Conservation (phyloP, 192 early-diverging fungal species). For the Mortierella hygrophila region DNA sequence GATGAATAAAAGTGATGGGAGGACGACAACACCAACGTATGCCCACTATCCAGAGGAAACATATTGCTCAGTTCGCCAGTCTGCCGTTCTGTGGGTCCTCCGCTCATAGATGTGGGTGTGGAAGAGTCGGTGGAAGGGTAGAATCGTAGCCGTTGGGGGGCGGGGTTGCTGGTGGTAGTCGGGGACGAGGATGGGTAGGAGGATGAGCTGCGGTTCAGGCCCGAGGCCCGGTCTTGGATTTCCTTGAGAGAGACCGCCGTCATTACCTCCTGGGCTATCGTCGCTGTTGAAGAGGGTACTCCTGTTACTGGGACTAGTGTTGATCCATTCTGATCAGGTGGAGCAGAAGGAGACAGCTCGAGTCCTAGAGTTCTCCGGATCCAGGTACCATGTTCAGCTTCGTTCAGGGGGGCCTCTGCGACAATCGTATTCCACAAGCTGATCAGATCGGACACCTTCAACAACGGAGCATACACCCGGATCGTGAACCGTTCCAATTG, state of each 20-base stretch:
- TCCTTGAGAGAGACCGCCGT: neutral
- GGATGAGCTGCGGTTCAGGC: neutral
- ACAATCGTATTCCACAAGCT: constrained; percentile 15
- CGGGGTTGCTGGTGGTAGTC: neutral
- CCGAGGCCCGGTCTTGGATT: neutral
- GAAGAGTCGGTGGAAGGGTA: neutral
- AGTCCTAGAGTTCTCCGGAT: constrained; percentile 9
- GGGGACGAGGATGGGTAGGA: neutral
- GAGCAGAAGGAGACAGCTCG: neutral
- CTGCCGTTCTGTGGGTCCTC: neutral
- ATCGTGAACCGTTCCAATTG: constrained; percentile 7
- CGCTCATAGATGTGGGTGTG: neutral
- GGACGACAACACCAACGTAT: constrained; percentile 9
- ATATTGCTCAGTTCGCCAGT: constrained; percentile 15
- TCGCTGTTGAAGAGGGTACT: neutral
- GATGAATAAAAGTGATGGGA: constrained; percentile 11
- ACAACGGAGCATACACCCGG: constrained; percentile 22
- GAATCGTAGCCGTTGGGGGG: neutral
- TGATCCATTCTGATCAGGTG: neutral
- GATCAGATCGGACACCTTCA: constrained; percentile 7
- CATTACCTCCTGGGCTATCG: neutral
- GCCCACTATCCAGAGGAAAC: constrained; percentile 10
- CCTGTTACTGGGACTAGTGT: neutral
- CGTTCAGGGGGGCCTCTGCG: constrained; percentile 13
- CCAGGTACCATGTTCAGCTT: constrained; percentile 27